A percentile compares a stretch with the other conserved stretches of the same genome.
phyloP scores from a whole-genome alignment of 352 stramenopile species.

The Phytophthora europaea region DNA sequence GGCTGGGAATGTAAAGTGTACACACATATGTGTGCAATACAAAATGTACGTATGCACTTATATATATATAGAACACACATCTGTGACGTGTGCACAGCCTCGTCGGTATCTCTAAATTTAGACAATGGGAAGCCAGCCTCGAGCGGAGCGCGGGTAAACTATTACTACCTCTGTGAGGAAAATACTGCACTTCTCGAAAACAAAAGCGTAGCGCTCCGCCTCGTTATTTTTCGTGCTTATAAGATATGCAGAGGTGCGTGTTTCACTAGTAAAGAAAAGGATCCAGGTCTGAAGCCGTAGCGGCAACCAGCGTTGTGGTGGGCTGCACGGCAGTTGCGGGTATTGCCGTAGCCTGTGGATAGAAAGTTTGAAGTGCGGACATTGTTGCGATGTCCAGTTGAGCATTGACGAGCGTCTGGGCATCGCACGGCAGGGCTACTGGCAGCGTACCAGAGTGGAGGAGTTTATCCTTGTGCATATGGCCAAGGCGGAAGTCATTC shows the following conservation, averaged over 20 bases:
- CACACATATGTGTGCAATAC: too few species aligned
- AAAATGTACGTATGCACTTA: too few species aligned
- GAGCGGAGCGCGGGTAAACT: too few species aligned
- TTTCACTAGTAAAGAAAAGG: not conserved
- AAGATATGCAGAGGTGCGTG: not conserved
- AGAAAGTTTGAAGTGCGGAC: not conserved
- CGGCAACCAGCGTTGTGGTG: not conserved
- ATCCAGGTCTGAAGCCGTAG: not conserved
- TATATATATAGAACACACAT: too few species aligned
- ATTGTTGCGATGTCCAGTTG: not conserved
- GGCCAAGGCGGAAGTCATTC: too few species aligned
- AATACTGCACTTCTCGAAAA: not conserved
- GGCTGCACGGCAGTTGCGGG: not conserved
- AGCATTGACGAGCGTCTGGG: not conserved
- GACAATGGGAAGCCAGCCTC: too few species aligned
- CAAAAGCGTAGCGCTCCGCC: not conserved
- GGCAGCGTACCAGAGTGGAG: not conserved
- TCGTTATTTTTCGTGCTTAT: not conserved
- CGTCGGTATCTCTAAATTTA: too few species aligned
- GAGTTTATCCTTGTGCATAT: too few species aligned
- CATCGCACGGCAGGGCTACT: not conserved
- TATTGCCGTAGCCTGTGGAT: not conserved
- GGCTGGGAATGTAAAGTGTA: too few species aligned
- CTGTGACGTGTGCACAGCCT: too few species aligned
- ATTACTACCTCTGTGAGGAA: not conserved